phyloP scores from a whole-genome alignment of 108 stramenopile species.

The Nitzschia putrida region DNA sequence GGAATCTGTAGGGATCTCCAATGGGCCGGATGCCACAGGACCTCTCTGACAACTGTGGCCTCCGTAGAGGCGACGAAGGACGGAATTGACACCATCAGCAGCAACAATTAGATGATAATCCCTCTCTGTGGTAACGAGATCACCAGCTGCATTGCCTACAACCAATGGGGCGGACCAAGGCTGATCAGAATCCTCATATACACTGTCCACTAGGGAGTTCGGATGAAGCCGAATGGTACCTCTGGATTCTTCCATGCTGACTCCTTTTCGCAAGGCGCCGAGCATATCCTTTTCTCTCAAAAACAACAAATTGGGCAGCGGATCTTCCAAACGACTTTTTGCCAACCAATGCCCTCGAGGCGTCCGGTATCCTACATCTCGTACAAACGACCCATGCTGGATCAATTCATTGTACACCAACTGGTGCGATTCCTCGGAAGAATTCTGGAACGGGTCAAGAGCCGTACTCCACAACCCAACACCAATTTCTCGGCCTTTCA shows the following conservation, averaged over 20 bases:
- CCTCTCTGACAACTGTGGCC: constrained; percentile 42
- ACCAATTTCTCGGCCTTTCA: constrained; percentile 65
- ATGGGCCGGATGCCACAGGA: constrained; percentile 22
- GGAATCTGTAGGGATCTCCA: constrained; percentile 3
- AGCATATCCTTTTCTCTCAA: constrained; percentile 74
- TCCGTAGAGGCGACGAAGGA: constrained; percentile 68
- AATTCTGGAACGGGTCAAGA: constrained; percentile 56
- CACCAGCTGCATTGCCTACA: constrained; percentile 16
- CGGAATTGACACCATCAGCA: constrained; percentile 79
- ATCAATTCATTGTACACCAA: constrained; percentile 52
- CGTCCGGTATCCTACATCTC: constrained; percentile 78
- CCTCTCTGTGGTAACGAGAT: constrained; percentile 27
- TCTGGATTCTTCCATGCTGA: constrained; percentile 55
- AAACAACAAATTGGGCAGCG: constrained; percentile 65
- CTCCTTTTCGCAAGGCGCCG: constrained; percentile 55
- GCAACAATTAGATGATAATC: constrained; percentile 84
- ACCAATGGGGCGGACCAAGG: constrained; percentile 57
- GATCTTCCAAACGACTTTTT: constrained; percentile 55
- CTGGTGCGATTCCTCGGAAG: constrained; percentile 59
- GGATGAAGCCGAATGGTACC: constrained; percentile 66
- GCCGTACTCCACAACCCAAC: constrained; percentile 89
- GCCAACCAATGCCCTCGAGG: constrained; percentile 83
- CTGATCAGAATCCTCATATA: constrained; percentile 45
- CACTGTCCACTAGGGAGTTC: constrained; percentile 39
- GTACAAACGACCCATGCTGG: constrained; percentile 52